phyloP scores from a whole-genome alignment of 306 rosid genomes.

The Senna tora region DNA sequence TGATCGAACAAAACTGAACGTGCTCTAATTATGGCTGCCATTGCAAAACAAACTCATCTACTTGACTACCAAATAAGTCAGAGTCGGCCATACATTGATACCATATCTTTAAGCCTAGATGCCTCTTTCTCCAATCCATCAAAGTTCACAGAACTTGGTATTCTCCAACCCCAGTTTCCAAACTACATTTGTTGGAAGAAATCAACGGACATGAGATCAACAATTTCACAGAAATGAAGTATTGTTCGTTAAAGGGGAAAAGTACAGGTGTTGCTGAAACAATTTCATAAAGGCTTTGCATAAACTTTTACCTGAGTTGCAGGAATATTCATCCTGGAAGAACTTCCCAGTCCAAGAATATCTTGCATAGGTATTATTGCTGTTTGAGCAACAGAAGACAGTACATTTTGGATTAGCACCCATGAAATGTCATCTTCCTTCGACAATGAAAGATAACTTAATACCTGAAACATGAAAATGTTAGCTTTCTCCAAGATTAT shows the following conservation, averaged over 20 bases:
- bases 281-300: constrained; percentile 8
- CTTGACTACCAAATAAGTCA: constrained; percentile 33
- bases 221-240: constrained; percentile 3
- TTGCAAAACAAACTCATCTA: constrained; percentile 21
- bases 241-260: background rate
- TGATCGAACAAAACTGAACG: constrained; percentile 24
- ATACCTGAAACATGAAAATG: constrained; percentile 53
- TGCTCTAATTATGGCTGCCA: constrained; percentile 8
- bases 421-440: constrained; percentile 72
- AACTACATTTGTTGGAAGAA: constrained; percentile 47
- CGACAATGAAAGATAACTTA: constrained; percentile 63
- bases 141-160: constrained; percentile 68
- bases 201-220: constrained; percentile 30
- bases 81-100: constrained; percentile 76
- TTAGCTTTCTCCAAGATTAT: background rate
- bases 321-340: constrained; percentile 96
- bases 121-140: constrained; percentile 74
- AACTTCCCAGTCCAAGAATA: constrained; percentile 75
- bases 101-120: constrained; percentile 56
- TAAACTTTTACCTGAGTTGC: constrained; percentile 86
- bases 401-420: constrained; percentile 61
- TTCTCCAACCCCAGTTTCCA: constrained; percentile 97
- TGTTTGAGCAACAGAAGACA: constrained; percentile 85
- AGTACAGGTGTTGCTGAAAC: constrained; percentile 2
- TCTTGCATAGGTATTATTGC: constrained; percentile 91